Evolutionary conservation across 2,329 filamentous ascomycete species (phyloP).

Genomic region (Neobulgaria alba): DNA sequence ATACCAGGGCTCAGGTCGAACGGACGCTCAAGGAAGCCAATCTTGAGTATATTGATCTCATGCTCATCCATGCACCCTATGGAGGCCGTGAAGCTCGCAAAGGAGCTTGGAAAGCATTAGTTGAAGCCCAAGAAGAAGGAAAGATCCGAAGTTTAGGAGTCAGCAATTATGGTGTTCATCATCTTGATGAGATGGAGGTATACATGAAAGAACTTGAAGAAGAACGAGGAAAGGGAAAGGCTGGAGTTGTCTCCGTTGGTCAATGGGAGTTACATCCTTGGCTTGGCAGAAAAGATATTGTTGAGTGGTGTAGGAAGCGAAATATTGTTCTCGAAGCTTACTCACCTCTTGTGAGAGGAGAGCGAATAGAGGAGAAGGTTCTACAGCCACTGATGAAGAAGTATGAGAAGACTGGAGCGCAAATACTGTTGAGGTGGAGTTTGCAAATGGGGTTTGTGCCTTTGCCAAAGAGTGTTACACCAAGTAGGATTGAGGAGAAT

Average conservation of each 20-base stretch:
- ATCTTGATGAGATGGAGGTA: slow-evolving; percentile 50
- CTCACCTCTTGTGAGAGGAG: slow-evolving; percentile 53
- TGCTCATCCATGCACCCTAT: slow-evolving; percentile 53
- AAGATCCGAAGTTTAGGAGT: slow-evolving; percentile 54
- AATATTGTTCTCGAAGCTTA: slow-evolving; percentile 57
- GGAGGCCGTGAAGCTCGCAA: slow-evolving; percentile 48
- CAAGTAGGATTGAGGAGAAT: slow-evolving; percentile 59
- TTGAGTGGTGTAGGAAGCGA: slow-evolving; percentile 59
- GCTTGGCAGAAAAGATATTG: slow-evolving; percentile 72
- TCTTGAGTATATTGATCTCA: slow-evolving; percentile 32
- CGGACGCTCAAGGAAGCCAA: background rate
- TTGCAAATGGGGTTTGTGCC: slow-evolving; percentile 70
- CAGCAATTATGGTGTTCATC: slow-evolving; percentile 58
- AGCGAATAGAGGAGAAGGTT: slow-evolving; percentile 61
- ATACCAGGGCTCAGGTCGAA: background rate
- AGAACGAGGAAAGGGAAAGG: slow-evolving; percentile 36
- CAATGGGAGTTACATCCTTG: slow-evolving; percentile 62
- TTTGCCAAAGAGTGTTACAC: slow-evolving; percentile 65
- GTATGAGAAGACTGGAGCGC: slow-evolving; percentile 64
- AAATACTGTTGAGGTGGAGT: slow-evolving; percentile 73
- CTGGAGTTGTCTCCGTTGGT: background rate
- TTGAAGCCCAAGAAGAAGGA: slow-evolving; percentile 53
- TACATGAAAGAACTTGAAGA: slow-evolving; percentile 53
- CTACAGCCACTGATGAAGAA: slow-evolving; percentile 60
- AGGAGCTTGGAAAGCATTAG: slow-evolving; percentile 52